Conservation (phyloP, 179 eudicot genomes). For the Gypsophila paniculata region DNA sequence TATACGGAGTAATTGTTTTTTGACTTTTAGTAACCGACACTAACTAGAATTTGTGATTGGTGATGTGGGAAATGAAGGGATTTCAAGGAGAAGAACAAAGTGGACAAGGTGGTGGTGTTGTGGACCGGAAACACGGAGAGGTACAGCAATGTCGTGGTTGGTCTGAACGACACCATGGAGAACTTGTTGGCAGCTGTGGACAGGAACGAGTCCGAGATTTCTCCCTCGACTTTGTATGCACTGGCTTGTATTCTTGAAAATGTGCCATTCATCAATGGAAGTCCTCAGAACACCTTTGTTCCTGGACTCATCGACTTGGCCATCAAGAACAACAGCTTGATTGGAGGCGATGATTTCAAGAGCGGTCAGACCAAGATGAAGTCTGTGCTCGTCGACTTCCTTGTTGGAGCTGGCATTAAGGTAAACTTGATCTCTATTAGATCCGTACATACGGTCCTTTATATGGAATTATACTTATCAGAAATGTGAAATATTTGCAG, state of each 20-base stretch:
- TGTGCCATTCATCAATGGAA: constrained; percentile 91
- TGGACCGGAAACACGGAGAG: constrained; percentile 99
- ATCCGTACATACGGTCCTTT: background rate
- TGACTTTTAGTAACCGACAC: too few relatives aligned
- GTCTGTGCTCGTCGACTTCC: constrained; percentile 94
- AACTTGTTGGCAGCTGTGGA: constrained; percentile 72
- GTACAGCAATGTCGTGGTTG: constrained; percentile 80
- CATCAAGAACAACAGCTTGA: constrained; percentile 72
- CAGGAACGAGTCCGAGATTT: constrained; percentile 85
- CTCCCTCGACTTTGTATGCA: constrained; percentile 88
- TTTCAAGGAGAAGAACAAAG: constrained; percentile 83
- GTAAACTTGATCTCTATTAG: constrained; percentile 25
- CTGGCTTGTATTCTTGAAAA: constrained; percentile 83
- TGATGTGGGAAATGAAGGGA: constrained; percentile 45
- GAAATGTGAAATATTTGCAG: constrained; percentile 32
- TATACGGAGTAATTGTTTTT: too few relatives aligned
- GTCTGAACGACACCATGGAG: constrained; percentile 82
- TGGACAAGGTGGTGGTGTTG: constrained; percentile 85
- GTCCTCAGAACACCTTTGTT: constrained; percentile 98
- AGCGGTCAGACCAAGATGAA: constrained; percentile 99
- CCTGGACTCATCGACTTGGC: constrained; percentile 95
- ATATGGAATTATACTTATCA: background rate
- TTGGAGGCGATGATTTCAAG: constrained; percentile 98
- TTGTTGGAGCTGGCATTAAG: constrained; percentile 98
- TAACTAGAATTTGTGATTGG: too few relatives aligned